These are phyloP conservation scores for Kwoniella mangroviensis DNA, from an alignment of 768 basidiomycete genomes.

Conservation along the genomic window DNA sequence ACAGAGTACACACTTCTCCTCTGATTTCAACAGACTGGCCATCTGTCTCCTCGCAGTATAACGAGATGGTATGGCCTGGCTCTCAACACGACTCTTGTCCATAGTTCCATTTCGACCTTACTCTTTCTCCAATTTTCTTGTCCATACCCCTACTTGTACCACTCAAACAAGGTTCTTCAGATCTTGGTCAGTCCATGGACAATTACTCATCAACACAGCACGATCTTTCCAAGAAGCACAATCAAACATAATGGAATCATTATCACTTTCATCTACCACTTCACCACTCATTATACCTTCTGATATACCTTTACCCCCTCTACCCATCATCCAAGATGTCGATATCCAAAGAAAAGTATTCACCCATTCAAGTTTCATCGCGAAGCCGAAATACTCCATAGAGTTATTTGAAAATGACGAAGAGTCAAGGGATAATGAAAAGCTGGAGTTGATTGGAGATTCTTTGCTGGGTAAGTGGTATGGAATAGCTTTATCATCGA, in stretches of 20 bases:
- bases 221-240: background rate
- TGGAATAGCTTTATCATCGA: background rate
- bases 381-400: conserved; percentile 11
- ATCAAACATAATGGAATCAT: background rate
- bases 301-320: conserved; percentile 28
- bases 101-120: background rate
- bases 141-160: background rate
- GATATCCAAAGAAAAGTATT: conserved; percentile 34
- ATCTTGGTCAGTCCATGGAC: background rate
- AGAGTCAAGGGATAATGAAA: conserved; percentile 37
- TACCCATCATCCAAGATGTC: conserved; percentile 29
- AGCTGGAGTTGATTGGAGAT: conserved; percentile 46
- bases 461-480: conserved; percentile 19
- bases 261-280: background rate
- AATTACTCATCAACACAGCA: background rate
- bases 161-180: background rate
- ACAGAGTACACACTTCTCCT: too few relatives aligned
- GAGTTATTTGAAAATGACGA: conserved; percentile 28
- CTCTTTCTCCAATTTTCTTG: background rate
- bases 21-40: background rate
- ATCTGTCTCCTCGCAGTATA: too few relatives aligned
- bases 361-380: conserved; percentile 38
- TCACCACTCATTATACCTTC: background rate
- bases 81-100: background rate
- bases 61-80: background rate